Evolutionary conservation across 192 early-diverging fungal genomes (phyloP).

Genomic region (Backusella macrospora): DNA sequence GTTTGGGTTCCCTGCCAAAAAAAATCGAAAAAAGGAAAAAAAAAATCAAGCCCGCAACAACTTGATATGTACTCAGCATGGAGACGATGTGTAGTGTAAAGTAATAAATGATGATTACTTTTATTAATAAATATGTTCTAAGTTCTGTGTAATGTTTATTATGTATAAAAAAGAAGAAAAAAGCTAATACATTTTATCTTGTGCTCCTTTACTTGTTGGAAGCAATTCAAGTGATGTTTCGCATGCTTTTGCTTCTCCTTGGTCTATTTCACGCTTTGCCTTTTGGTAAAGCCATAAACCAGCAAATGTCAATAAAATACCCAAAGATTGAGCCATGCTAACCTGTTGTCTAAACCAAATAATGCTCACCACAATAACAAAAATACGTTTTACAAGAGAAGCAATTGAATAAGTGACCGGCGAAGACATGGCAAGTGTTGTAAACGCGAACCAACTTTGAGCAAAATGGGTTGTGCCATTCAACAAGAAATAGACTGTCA

Average conservation of each 20-base stretch:
- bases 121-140: background rate
- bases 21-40: background rate
- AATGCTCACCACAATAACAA: constrained; percentile 84
- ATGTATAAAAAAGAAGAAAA: background rate
- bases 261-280: constrained; percentile 71
- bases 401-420: constrained; percentile 90
- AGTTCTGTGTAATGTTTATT: background rate
- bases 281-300: constrained; percentile 86
- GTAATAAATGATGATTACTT: too few species aligned
- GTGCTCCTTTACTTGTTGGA: constrained; percentile 9
- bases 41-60: background rate
- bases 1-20: constrained; percentile 17
- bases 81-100: background rate
- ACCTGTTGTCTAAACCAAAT: constrained; percentile 83
- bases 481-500: constrained; percentile 60
- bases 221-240: constrained; percentile 32
- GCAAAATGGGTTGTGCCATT: constrained; percentile 84
- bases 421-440: constrained; percentile 70
- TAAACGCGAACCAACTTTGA: constrained; percentile 83
- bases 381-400: constrained; percentile 86
- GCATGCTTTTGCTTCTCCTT: constrained; percentile 40
- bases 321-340: constrained; percentile 64
- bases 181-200: background rate
- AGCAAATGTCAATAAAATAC: constrained; percentile 78
- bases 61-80: too few species aligned